Evolutionary conservation across 2,329 filamentous ascomycete genomes (phyloP).

Genomic region (Pezicula rhizophila): DNA sequence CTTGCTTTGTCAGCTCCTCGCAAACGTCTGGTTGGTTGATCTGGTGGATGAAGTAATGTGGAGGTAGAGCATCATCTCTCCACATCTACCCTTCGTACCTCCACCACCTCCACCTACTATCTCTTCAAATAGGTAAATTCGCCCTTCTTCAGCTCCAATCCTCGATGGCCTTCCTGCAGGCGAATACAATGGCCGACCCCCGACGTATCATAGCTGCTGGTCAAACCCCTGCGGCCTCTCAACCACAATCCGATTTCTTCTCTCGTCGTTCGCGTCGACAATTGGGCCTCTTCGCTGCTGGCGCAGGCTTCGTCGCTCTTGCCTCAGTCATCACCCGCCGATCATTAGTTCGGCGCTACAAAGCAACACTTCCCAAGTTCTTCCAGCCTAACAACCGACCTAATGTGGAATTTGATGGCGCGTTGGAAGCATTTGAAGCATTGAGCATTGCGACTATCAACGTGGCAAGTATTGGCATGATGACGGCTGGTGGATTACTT

Average conservation of each 20-base stretch:
- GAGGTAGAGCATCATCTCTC: too few relatives aligned
- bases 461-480: conserved; percentile 67
- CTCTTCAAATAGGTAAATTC: background rate
- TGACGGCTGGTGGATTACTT: conserved; percentile 65
- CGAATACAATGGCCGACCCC: conserved; percentile 11
- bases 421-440: conserved; percentile 73
- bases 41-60: too few relatives aligned
- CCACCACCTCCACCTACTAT: background rate
- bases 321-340: conserved; percentile 68
- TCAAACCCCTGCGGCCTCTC: conserved; percentile 1
- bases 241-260: conserved; percentile 21
- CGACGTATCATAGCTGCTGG: background rate
- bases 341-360: conserved; percentile 57
- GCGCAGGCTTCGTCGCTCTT: conserved; percentile 68
- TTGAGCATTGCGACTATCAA: conserved; percentile 84
- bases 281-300: conserved; percentile 66
- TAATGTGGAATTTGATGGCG: conserved; percentile 51
- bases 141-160: background rate
- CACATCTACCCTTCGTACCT: too few relatives aligned
- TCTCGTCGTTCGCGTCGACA: conserved; percentile 41
- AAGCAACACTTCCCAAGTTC: conserved; percentile 61
- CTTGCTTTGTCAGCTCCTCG: too few relatives aligned
- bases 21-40: too few relatives aligned
- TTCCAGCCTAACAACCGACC: conserved; percentile 57
- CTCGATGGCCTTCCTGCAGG: conserved; percentile 18